A percentile compares a stretch with the other conserved stretches of the same genome.
Evolutionary conservation across 2,329 filamentous ascomycete species (phyloP).

Genomic region (Diaporthe caulivora): DNA sequence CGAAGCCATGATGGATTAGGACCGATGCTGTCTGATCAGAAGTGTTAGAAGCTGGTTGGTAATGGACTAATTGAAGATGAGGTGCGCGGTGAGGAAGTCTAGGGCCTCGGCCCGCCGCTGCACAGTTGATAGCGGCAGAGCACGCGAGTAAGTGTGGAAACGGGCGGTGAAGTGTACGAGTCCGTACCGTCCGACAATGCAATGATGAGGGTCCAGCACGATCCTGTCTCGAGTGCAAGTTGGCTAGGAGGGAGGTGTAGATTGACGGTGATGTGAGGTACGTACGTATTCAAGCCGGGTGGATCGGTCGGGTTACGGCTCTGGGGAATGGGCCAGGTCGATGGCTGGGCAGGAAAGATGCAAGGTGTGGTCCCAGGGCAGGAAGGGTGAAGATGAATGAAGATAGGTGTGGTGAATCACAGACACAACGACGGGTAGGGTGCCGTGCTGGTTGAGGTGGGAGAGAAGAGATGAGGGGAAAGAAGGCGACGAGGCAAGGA

Average conservation of each 20-base stretch:
- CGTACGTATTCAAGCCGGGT: constrained; percentile 4
- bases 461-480: constrained; percentile 17
- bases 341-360: neutral
- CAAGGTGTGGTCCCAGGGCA: constrained; percentile 14
- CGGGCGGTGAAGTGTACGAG: constrained; percentile 1
- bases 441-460: constrained; percentile 30
- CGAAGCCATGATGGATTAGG: constrained; percentile 51
- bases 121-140: neutral
- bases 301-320: neutral
- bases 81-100: neutral
- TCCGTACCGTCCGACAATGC: neutral
- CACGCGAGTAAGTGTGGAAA: constrained; percentile 27
- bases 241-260: neutral
- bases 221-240: neutral
- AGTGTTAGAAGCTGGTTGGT: neutral
- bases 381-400: constrained; percentile 15
- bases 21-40: constrained; percentile 11
- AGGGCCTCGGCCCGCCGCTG: constrained; percentile 10
- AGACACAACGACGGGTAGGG: constrained; percentile 18
- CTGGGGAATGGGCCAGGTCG: constrained; percentile 1
- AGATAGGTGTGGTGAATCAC: constrained; percentile 26
- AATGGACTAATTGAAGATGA: neutral
- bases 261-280: neutral
- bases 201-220: neutral
- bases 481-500: neutral